phyloP scores from a whole-genome alignment of 345 rosid genomes.

The Mallotus nudiflorus region DNA sequence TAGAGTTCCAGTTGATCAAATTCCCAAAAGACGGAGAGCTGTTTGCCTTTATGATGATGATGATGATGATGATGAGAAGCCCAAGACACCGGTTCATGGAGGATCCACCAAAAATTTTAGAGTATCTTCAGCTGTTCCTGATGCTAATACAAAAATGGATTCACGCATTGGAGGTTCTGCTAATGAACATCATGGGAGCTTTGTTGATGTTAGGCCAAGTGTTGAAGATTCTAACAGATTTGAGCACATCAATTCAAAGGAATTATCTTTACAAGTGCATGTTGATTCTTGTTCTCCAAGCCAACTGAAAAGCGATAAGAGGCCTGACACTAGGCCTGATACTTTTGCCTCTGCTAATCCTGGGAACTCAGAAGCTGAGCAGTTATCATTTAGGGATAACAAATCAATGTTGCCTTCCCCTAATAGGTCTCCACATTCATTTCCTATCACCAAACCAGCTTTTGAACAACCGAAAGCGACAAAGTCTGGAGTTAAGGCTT shows the following conservation, averaged over 20 bases:
- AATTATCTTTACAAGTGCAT: conserved; percentile 30
- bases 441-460: conserved; percentile 24
- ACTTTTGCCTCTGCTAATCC: conserved; percentile 33
- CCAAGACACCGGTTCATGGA: conserved; percentile 86
- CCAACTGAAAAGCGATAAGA: conserved; percentile 28
- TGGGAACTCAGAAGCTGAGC: conserved; percentile 40
- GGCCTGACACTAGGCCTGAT: conserved; percentile 35
- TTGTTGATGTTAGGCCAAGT: conserved; percentile 28
- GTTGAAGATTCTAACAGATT: conserved; percentile 32
- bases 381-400: conserved; percentile 35
- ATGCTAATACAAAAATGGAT: conserved; percentile 35
- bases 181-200: conserved; percentile 25
- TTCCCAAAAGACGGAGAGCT: conserved; percentile 67
- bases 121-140: conserved; percentile 33
- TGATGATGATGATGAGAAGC: conserved; percentile 60
- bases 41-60: conserved; percentile 69
- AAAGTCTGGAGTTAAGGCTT: conserved; percentile 44
- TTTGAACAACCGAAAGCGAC: conserved; percentile 44
- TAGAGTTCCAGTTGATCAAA: conserved; percentile 41
- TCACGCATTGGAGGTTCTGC: conserved; percentile 9
- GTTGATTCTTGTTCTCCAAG: conserved; percentile 36
- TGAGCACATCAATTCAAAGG: conserved; percentile 36
- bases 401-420: conserved; percentile 50
- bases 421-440: conserved; percentile 43
- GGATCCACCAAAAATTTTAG: conserved; percentile 40